Conservation (phyloP, 331 rosid genomes). For the Prunus yedoensis region DNA sequence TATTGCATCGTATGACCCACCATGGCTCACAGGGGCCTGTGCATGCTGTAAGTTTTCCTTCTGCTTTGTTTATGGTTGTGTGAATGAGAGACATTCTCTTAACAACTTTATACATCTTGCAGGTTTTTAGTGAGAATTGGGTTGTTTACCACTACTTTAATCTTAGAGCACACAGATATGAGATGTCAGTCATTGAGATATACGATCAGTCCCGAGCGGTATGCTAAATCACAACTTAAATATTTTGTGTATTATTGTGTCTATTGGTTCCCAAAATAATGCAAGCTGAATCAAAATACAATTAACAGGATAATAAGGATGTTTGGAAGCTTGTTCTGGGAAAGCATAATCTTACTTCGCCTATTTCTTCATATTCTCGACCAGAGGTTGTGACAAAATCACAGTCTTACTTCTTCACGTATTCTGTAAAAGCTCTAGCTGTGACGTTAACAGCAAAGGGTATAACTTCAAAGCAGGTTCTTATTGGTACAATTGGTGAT, state of each 20-base stretch:
- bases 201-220: conserved; percentile 97
- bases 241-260: conserved; percentile 11
- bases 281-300: conserved; percentile 10
- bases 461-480: conserved; percentile 94
- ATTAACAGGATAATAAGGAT: conserved; percentile 81
- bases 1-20: conserved; percentile 89
- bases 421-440: conserved; percentile 82
- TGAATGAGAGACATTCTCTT: conserved; percentile 20
- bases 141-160: conserved; percentile 98
- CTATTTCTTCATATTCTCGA: conserved; percentile 82
- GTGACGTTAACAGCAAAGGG: conserved; percentile 97
- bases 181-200: conserved; percentile 92
- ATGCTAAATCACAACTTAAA: conserved; percentile 35
- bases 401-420: conserved; percentile 84
- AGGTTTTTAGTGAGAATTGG: conserved; percentile 99
- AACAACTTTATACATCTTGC: conserved; percentile 31
- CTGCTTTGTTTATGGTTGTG: conserved; percentile 21
- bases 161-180: conserved; percentile 96
- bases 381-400: conserved; percentile 78
- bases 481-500: conserved; percentile 86
- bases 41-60: conserved; percentile 69
- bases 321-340: conserved; percentile 92
- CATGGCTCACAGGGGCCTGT: conserved; percentile 97
- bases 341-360: conserved; percentile 94
- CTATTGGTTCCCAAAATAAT: background rate